Conservation (phyloP, 192 early-diverging fungal species). For the Umbelopsis sp. region DNA sequence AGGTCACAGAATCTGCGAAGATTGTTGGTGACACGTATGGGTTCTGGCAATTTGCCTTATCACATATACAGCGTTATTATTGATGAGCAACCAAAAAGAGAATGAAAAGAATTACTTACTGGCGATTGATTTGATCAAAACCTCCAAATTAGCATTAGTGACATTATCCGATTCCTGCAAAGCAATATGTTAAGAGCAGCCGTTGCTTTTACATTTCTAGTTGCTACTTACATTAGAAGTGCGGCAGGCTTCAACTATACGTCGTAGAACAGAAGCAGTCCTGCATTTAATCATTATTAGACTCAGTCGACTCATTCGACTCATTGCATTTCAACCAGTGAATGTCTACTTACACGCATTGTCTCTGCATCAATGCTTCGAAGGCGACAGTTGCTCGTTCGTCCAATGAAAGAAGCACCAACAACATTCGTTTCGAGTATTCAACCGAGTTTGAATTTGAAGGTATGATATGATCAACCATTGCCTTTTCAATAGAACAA, state of each 20-base stretch:
- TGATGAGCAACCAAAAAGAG: no score
- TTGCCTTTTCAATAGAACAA: slow-evolving; percentile 60
- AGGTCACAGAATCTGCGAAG: slow-evolving; percentile 73
- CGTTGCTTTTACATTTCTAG: no score
- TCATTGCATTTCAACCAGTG: no score
- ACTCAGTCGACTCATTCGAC: no score
- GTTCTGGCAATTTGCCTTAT: slow-evolving; percentile 65
- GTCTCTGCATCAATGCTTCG: slow-evolving; percentile 71
- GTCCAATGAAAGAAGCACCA: slow-evolving; percentile 65
- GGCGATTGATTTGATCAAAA: slow-evolving; percentile 3
- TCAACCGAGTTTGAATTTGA: slow-evolving; percentile 52
- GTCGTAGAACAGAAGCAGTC: slow-evolving; percentile 5
- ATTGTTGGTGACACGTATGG: slow-evolving; percentile 57
- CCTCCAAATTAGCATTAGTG: background rate
- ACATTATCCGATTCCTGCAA: background rate
- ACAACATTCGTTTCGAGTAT: slow-evolving; percentile 70
- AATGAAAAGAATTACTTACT: background rate
- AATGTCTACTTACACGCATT: slow-evolving; percentile 54
- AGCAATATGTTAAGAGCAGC: background rate
- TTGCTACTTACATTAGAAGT: slow-evolving; percentile 43
- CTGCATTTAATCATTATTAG: background rate
- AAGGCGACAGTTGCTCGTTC: slow-evolving; percentile 76
- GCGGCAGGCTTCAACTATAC: background rate
- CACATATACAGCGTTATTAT: slow-evolving; percentile 17
- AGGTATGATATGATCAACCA: slow-evolving; percentile 68